Base-by-base conservation (phyloP, 1,284 basidiomycete genomes). In the Anthracocystis panici-leucophaei region DNA sequence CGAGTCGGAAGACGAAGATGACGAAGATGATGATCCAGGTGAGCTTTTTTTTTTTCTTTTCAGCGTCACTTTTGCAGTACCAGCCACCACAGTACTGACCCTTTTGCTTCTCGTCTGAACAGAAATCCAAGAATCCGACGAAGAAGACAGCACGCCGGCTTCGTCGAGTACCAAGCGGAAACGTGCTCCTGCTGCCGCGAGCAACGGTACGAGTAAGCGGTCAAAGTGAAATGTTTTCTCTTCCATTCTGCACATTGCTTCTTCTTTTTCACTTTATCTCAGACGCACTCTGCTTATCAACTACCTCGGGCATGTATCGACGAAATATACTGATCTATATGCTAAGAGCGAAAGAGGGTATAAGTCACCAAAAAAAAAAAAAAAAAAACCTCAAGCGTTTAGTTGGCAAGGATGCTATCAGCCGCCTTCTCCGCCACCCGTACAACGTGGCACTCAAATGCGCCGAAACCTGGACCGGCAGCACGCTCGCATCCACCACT, bases 341-440 rank as follows among this genome's bases (percentile, higher is more conserved):
- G 35, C 35, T 38, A 38, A 16, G 4, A 38, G 35, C 35, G 35
- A 38, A 38, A 12, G 12, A 2, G 35, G 35, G 35, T 38, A 38
- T 38, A 38, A 33, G 10, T 33, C 33, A 33, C 33, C 7, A 6
- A 33, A 33, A 33, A 7, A n/a, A n/a, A 3, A 27, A 27, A 27
- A 27, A 27, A 27, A 27, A 27, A 27, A 27, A 7, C 7, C 27
- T n/a, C n/a, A n/a, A n/a, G n/a, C 27, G 27, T 35, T 31, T 21
- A 55, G 6, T 27, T 21, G 18, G 16, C n/a, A 2, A 64, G n/a
- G 21, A 75, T 75, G 7, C 38, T 48, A 49, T 74, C 77, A 5
- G 81, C 80, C 14, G 75, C 78, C 50, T 67, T 69, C 41, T 83
- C 81, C 6, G 80, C 80, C 1, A 81, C 33, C 70, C 81, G 41